Base-by-base conservation (phyloP, 2,329 filamentous ascomycete species). In the Colletotrichum shisoi region DNA sequence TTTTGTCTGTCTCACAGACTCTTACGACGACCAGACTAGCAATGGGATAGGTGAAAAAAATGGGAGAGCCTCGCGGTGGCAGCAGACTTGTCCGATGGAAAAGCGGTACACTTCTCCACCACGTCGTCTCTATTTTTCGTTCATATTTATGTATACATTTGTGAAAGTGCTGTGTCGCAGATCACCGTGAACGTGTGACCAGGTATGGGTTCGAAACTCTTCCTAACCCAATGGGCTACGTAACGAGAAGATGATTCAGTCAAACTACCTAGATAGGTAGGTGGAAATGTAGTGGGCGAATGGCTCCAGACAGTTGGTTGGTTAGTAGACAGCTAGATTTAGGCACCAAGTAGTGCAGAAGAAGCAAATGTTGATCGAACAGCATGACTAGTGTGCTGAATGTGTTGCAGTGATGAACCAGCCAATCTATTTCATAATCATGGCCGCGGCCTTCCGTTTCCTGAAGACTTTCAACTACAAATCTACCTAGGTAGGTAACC, bases 71-170 rank as follows among this genome's bases (percentile, higher is more conserved):
- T 71, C 73, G 70, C 71, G 73, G 72, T 74, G 71, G 73, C 71
- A 73, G 71, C 70, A 72, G 68, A 76, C 72, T 69, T 76, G 75
- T 78, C 77, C 72, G 73, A 74, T 76, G 76, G 74, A 79, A 65
- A 76, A 75, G 71, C 74, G 73, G 74, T 67, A 70, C 69, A 72
- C 61, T 65, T 69, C 57, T 44, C 65, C 68, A 53, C 60, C 68
- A 49, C 52, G 60, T 40, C 46, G 56, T 64, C 54, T 52, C 62
- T 57, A 44, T 60, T 51, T 59, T 65, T 68, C 62, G 56, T 60
- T 60, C 42, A 39, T 42, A 40, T 48, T 11, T 17, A 13, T 7
- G 56, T 58, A 45, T 44, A 48, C 11, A 48, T n/a, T 6, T 7
- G 48, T 34, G 46, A 42, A 45, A 46, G 46, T 44, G 42, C 21